A percentile compares a stretch with the other conserved stretches of the same genome.
Conservation (phyloP, 495 filamentous ascomycete genomes). For the Penicillium coffeae region DNA sequence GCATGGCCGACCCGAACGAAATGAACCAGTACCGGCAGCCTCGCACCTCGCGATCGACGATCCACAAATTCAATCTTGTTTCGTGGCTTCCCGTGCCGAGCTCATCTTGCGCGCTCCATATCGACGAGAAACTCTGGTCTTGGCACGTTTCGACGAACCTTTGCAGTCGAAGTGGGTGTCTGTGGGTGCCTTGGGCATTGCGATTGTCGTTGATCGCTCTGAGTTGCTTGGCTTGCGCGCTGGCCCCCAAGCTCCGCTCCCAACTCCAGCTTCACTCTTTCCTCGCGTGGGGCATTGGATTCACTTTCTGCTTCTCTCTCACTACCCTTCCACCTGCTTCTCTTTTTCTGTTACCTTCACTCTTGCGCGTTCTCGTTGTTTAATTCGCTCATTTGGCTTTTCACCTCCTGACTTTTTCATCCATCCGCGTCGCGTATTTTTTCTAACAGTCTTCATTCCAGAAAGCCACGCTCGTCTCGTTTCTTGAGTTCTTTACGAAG, state of each 20-base stretch:
- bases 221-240: background rate
- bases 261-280: background rate
- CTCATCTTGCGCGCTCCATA: slow-evolving; percentile 5
- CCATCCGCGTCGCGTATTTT: background rate
- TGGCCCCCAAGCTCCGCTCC: background rate
- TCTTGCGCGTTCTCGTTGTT: background rate
- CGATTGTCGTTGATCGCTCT: background rate
- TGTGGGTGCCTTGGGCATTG: background rate
- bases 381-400: background rate
- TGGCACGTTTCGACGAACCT: background rate
- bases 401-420: background rate
- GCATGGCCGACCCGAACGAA: slow-evolving; percentile 6
- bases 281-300: background rate
- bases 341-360: background rate
- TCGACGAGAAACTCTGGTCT: background rate
- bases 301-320: background rate
- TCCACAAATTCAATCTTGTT: background rate
- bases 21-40: background rate
- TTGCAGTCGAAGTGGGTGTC: background rate
- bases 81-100: background rate
- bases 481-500: slow-evolving; percentile 31
- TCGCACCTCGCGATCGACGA: background rate
- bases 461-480: slow-evolving; percentile 24
- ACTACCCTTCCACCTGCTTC: background rate
- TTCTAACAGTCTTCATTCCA: slow-evolving; percentile 8